These are phyloP conservation scores for Neopestalotiopsis sp. DNA, from an alignment of 2,329 filamentous ascomycete genomes.

Conservation along the genomic window DNA sequence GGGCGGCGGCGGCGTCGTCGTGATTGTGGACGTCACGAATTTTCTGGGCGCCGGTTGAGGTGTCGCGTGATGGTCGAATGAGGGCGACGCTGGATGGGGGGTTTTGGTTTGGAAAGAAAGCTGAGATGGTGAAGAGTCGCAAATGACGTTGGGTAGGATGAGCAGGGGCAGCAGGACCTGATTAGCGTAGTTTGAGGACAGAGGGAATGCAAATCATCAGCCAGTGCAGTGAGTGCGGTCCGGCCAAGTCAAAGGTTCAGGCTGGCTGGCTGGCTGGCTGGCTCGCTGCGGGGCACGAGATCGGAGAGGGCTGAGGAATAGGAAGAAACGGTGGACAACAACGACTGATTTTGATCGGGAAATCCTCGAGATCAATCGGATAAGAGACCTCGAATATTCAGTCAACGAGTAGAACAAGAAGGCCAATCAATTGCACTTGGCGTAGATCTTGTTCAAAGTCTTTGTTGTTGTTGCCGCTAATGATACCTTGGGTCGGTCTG, in stretches of 20 bases:
- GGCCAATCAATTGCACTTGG: background rate
- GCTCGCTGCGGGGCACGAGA: background rate
- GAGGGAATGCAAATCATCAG: constrained; percentile 1
- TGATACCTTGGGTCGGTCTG: background rate
- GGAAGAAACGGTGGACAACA: background rate
- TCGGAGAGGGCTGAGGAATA: background rate
- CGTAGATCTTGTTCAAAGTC: background rate
- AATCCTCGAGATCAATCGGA: background rate
- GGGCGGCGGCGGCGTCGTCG: background rate
- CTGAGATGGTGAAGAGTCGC: constrained; percentile 17
- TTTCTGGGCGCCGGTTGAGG: background rate
- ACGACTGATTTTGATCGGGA: background rate
- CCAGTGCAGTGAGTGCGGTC: too few relatives aligned
- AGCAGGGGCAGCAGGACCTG: constrained; percentile 17
- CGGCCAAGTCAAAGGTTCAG: background rate
- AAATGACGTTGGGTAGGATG: constrained; percentile 19
- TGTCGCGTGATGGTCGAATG: constrained; percentile 13
- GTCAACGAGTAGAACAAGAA: background rate
- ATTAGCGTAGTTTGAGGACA: constrained; percentile 18
- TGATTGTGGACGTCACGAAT: background rate
- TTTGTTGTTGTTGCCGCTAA: background rate
- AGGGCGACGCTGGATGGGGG: constrained; percentile 2
- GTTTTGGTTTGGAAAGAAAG: background rate
- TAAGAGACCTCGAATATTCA: background rate
- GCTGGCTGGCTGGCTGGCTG: background rate